A percentile compares a stretch with the other conserved stretches of the same genome.
These are phyloP conservation scores for Kazachstania kunashirensis DNA, from an alignment of 805 yeast species.

Conservation along the genomic window DNA sequence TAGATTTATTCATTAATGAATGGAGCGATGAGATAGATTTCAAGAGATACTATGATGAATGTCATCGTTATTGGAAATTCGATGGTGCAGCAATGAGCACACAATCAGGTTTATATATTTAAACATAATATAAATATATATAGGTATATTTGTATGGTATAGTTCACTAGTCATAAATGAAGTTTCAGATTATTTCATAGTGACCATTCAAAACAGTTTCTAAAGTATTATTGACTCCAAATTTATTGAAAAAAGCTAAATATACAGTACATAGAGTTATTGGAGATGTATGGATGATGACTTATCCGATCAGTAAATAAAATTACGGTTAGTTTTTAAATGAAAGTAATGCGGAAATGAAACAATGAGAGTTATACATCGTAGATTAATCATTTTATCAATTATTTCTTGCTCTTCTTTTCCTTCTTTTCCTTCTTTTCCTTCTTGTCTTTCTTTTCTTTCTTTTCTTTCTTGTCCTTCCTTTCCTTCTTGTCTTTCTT, in stretches of 20 bases:
- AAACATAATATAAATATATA: not conserved
- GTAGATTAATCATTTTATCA: no score
- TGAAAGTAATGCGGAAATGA: no score
- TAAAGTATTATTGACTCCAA: slow-evolving; percentile 4
- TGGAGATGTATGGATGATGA: slow-evolving; percentile 1
- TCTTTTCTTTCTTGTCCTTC: slow-evolving; percentile 41
- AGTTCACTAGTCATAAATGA: no score
- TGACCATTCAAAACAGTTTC: no score
- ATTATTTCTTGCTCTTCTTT: slow-evolving; percentile 34
- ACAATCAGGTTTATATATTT: slow-evolving; percentile 27
- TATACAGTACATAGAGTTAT: slow-evolving; percentile 23
- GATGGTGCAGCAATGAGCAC: slow-evolving; percentile 25
- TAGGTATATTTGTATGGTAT: not conserved
- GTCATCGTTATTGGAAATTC: slow-evolving; percentile 24
- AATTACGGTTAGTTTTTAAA: no score
- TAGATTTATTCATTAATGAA: slow-evolving; percentile 11
- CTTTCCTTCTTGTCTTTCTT: slow-evolving; percentile 42
- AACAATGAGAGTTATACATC: no score
- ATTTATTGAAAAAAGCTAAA: slow-evolving; percentile 15
- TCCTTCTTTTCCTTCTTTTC: slow-evolving; percentile 44
- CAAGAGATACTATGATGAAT: slow-evolving; percentile 15
- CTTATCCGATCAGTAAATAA: no score
- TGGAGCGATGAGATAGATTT: slow-evolving; percentile 10
- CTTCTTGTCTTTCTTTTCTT: slow-evolving; percentile 41
- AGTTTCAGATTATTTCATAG: no score